These are phyloP conservation scores for Boechera retrofracta DNA, from an alignment of 345 rosid genomes.

Conservation along the genomic window DNA sequence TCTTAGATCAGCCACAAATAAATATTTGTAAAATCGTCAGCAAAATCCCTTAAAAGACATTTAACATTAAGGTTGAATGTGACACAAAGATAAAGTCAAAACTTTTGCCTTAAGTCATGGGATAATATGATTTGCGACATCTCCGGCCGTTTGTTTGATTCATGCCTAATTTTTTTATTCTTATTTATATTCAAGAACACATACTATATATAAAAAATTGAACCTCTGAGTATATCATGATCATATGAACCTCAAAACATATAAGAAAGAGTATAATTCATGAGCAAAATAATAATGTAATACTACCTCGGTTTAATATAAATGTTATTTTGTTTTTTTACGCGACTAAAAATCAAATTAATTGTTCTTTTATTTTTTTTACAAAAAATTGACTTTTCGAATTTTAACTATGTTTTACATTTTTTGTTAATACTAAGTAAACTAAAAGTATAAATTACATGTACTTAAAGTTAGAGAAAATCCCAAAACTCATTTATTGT, in stretches of 20 bases:
- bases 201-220: neutral
- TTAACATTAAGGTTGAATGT: constrained; percentile 9
- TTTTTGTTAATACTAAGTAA: too few relatives aligned
- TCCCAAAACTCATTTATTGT: neutral
- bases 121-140: constrained; percentile 26
- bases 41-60: constrained; percentile 17
- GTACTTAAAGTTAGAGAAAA: neutral
- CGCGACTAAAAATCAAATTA: neutral
- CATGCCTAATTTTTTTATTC: constrained; percentile 4
- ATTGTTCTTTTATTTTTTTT: neutral
- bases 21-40: constrained; percentile 21
- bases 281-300: neutral
- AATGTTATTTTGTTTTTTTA: neutral
- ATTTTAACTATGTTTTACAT: too few relatives aligned
- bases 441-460: too few relatives aligned
- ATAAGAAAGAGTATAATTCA: neutral
- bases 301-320: neutral
- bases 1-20: constrained; percentile 25
- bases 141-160: constrained; percentile 20
- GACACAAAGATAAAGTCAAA: constrained; percentile 36
- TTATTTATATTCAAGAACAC: neutral
- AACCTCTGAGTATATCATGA: neutral
- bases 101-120: constrained; percentile 32
- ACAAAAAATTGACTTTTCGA: neutral
- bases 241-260: neutral